Evolutionary conservation across 148 eudicot genomes (phyloP).

Genomic region (Silene uniflora): DNA sequence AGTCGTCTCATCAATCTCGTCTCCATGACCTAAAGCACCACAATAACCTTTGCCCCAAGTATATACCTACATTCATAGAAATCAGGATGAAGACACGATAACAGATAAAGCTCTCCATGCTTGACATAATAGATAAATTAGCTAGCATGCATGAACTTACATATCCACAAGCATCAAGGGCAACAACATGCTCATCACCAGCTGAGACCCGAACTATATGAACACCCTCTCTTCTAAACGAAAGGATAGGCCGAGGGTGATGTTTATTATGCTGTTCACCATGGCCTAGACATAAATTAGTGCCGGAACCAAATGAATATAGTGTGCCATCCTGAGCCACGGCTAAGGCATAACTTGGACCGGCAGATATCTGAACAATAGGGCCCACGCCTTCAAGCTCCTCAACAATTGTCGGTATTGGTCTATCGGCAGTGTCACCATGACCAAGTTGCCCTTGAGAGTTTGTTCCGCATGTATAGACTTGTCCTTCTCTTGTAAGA

Average conservation of each 20-base stretch:
- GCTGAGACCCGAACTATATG: conserved; percentile 84
- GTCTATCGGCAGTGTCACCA: conserved; percentile 67
- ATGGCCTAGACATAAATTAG: conserved; percentile 89
- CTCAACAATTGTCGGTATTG: conserved; percentile 60
- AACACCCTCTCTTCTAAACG: conserved; percentile 65
- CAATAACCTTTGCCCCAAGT: conserved; percentile 99
- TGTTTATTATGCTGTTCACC: conserved; percentile 84
- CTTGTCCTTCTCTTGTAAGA: conserved; percentile 71
- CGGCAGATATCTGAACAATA: conserved; percentile 74
- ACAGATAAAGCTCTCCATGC: neutral
- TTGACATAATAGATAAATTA: conserved; percentile 3
- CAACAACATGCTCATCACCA: conserved; percentile 95
- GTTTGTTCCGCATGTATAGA: conserved; percentile 82
- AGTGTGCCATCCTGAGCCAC: conserved; percentile 66
- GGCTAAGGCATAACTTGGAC: conserved; percentile 77
- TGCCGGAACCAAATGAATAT: conserved; percentile 80
- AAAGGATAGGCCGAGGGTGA: conserved; percentile 66
- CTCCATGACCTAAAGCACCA: conserved; percentile 95
- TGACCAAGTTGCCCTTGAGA: conserved; percentile 92
- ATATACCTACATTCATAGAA: conserved; percentile 51
- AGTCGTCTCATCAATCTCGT: conserved; percentile 83
- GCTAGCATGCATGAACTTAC: conserved; percentile 38
- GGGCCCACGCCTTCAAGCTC: conserved; percentile 43
- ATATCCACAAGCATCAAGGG: conserved; percentile 86
- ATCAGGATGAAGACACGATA: neutral